phyloP scores from a whole-genome alignment of 352 stramenopile species.

The Blastocystis sp. region DNA sequence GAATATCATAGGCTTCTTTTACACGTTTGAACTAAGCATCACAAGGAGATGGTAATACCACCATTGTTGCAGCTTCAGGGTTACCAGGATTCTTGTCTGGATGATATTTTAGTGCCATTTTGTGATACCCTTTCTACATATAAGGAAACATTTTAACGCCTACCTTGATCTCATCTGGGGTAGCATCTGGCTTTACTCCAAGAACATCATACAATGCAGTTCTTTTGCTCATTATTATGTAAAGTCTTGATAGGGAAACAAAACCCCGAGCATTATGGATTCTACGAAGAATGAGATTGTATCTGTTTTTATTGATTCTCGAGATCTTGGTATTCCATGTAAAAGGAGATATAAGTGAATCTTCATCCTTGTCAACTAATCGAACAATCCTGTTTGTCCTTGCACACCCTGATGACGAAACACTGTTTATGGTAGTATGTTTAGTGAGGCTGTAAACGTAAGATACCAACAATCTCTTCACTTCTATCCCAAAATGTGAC shows the following conservation, averaged over 20 bases:
- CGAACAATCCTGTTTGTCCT: conserved; percentile 75
- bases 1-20: conserved; percentile 65
- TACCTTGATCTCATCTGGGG: conserved; percentile 62
- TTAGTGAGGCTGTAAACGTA: conserved; percentile 72
- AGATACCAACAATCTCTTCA: conserved; percentile 65
- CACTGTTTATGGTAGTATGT: conserved; percentile 84
- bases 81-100: conserved; percentile 65
- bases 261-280: not conserved
- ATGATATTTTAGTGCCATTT: conserved; percentile 63
- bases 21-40: conserved; percentile 10
- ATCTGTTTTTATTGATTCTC: conserved; percentile 1
- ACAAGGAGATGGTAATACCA: not conserved
- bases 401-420: conserved; percentile 86
- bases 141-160: not conserved
- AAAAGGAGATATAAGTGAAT: not conserved
- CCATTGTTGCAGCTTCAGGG: conserved; percentile 41
- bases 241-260: not conserved
- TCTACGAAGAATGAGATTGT: not conserved
- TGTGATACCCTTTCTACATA: conserved; percentile 45
- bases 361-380: not conserved
- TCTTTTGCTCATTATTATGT: not conserved
- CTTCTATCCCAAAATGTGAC: conserved; percentile 14
- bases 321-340: conserved; percentile 15
- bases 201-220: conserved; percentile 55
- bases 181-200: conserved; percentile 30